phyloP scores from a whole-genome alignment of 768 basidiomycete species.

The Podaxis sp. region DNA sequence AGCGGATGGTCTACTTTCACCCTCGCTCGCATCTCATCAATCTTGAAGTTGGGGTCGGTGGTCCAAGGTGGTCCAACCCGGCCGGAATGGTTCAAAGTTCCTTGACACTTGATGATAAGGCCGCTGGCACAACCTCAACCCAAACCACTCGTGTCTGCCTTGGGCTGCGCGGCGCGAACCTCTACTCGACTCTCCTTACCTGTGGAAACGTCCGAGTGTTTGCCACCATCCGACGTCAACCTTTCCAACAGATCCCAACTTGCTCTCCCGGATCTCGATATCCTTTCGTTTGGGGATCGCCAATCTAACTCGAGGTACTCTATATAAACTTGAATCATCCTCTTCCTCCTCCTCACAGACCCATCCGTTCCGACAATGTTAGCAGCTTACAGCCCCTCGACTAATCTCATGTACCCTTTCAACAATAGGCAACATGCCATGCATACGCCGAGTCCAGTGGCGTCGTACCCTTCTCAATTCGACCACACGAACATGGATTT shows the following conservation, averaged over 20 bases:
- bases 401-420: conserved; percentile 9
- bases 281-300: conserved; percentile 1
- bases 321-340: conserved; percentile 6
- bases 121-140: conserved; percentile 4
- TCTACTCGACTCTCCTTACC: conserved; percentile 10
- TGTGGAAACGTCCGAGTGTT: conserved; percentile 7
- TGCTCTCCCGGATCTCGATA: conserved; percentile 12
- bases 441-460: conserved; percentile 8
- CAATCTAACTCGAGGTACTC: conserved; percentile 13
- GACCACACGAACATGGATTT: conserved; percentile 5
- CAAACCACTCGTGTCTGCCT: conserved; percentile 9
- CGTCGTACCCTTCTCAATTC: conserved; percentile 8
- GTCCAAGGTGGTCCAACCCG: background rate
- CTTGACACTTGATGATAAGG: conserved; percentile 5
- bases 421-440: conserved; percentile 9
- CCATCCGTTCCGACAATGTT: conserved; percentile 11
- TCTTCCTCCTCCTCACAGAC: conserved; percentile 4
- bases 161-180: conserved; percentile 9
- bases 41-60: conserved; percentile 2
- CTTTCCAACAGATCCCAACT: conserved; percentile 5
- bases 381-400: conserved; percentile 6
- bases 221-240: conserved; percentile 7
- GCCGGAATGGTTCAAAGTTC: conserved; percentile 7
- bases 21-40: conserved; percentile 6
- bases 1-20: background rate